Percentiles rank a stretch among this genome's conserved stretches.
Conservation (phyloP, 2,329 filamentous ascomycete species). For the Colletotrichum graminicola region DNA sequence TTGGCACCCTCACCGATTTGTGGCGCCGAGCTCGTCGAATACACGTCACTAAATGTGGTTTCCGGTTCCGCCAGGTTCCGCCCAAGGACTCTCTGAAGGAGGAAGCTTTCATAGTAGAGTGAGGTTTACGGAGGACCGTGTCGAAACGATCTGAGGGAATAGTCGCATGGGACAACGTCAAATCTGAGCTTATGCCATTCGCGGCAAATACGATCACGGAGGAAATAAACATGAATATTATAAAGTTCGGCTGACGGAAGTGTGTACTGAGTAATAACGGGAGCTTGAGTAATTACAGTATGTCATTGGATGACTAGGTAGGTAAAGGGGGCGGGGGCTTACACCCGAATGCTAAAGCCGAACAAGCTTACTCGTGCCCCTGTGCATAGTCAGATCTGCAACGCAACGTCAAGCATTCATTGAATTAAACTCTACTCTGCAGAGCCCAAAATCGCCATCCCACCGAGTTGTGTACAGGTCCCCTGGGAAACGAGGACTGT, state of each 20-base stretch:
- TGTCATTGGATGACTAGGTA: background rate
- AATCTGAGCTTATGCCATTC: background rate
- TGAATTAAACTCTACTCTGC: background rate
- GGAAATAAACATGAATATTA: background rate
- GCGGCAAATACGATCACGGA: fast-evolving
- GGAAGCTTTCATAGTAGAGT: background rate
- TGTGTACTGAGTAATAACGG: background rate
- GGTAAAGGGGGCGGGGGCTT: background rate
- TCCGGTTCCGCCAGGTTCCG: background rate
- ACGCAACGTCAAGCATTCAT: background rate
- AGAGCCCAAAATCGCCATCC: too few relatives aligned
- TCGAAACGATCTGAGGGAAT: background rate
- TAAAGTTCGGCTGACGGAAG: background rate
- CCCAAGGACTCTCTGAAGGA: too few relatives aligned
- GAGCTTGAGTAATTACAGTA: background rate
- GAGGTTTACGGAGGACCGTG: too few relatives aligned
- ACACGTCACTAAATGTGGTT: background rate
- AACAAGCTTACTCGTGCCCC: background rate
- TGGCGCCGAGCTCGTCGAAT: background rate
- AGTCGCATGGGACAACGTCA: background rate
- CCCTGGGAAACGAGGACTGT: too few relatives aligned
- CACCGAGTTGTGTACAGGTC: background rate
- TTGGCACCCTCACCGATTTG: constrained; percentile 36
- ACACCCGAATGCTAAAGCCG: background rate
- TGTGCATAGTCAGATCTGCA: background rate